A percentile compares a stretch with the other conserved stretches of the same genome.
Conservation (phyloP, 768 basidiomycete genomes). For the Suillus paluster region DNA sequence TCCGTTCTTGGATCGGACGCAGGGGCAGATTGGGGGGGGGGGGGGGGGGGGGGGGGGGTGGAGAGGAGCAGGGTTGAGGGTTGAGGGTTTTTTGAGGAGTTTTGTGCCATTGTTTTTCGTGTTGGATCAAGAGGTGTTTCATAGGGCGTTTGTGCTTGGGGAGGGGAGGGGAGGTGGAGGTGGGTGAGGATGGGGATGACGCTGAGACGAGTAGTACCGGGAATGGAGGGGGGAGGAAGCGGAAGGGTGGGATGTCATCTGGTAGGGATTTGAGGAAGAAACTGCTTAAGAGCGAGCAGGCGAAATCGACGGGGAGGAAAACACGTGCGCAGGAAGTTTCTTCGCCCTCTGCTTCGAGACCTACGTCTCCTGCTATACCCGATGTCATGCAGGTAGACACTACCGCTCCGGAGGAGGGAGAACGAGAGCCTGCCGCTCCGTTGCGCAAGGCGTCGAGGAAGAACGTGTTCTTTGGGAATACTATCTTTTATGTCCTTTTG, state of each 20-base stretch:
- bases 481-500: constrained; percentile 83
- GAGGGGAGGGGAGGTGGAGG: constrained; percentile 67
- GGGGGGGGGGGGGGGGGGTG: too few species aligned
- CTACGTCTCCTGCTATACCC: constrained; percentile 61
- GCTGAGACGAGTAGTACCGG: constrained; percentile 37
- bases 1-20: constrained; percentile 92
- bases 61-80: constrained; percentile 82
- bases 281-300: constrained; percentile 80
- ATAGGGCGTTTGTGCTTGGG: constrained; percentile 65
- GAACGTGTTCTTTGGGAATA: constrained; percentile 85
- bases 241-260: constrained; percentile 43
- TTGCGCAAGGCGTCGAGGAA: constrained; percentile 46
- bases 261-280: constrained; percentile 79
- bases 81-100: constrained; percentile 81
- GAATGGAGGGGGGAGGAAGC: constrained; percentile 41
- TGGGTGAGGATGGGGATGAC: constrained; percentile 53
- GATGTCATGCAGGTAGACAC: constrained; percentile 45
- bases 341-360: constrained; percentile 61
- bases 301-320: constrained; percentile 67
- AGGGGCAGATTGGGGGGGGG: constrained; percentile 75
- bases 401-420: constrained; percentile 35
- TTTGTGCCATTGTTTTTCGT: constrained; percentile 81
- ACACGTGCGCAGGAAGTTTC: constrained; percentile 57
- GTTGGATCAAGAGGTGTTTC: constrained; percentile 71
- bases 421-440: constrained; percentile 20